Base-by-base conservation (phyloP, 345 rosid species). In the Eucalyptus brandiana region DNA sequence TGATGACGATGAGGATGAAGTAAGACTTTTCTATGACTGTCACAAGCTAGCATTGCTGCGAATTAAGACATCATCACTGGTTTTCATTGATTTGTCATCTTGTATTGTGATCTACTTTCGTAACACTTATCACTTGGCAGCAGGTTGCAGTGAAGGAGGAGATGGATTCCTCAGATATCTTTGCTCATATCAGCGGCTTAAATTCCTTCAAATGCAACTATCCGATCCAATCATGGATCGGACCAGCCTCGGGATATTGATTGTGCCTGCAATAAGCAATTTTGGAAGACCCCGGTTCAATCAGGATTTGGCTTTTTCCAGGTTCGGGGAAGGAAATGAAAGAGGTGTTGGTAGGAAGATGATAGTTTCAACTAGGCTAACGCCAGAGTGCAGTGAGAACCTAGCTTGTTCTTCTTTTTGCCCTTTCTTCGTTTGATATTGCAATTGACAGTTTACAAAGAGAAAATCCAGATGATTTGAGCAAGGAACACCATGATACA, bases 211-310 rank as follows among this genome's bases (percentile, higher is more conserved):
- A 87, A 28, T 87, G 88, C 99, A 98, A 94, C 92, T 96, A 94
- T 86, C 92, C 98, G 13, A 95, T 95, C 90, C 97, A 95, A 76
- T 97, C 99, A 80, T 98, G 99, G 99, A 96, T 94, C 91, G 97
- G 88, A 94, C 85, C 85, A 76, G 28, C 85, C 85, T 76, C 85
- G 13, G 85, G 85, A 40, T 76, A 76, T 12, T 76, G 47, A 76
- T 21, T 6, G 30, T 12, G 85, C 85, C 47, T 76, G 85, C 47
- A 76, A 40, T 40, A 76, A 76, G 85, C 85, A 76, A 76, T 76
- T 76, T 76, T 76, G 85, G 85, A 76, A 42, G 85, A 40, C 85
- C 47, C 85, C 24, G 85, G 85, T 76, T 76, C 85, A 21, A 24
- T 76, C 47, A 40, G 85, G 85, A 76, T 37, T 40, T 76, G 83